phyloP scores from a whole-genome alignment of 2,329 filamentous ascomycete genomes.

The Teratosphaeria nubilosa region DNA sequence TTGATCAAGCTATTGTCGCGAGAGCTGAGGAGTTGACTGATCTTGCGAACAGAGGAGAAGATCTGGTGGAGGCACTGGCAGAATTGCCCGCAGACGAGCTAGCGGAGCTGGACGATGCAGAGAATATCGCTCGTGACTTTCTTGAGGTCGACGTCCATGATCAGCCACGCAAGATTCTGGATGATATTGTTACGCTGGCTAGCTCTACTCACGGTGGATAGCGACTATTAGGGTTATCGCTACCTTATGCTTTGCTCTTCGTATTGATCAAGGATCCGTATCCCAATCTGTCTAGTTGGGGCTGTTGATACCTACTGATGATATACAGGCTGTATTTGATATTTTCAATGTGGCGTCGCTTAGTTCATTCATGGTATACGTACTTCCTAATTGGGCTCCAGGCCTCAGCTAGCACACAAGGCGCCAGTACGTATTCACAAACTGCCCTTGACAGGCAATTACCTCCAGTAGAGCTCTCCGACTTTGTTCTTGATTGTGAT shows the following conservation, averaged over 20 bases:
- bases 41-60: conserved; percentile 60
- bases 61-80: conserved; percentile 64
- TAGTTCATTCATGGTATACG: too few relatives aligned
- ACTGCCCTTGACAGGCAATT: too few relatives aligned
- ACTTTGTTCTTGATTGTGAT: too few relatives aligned
- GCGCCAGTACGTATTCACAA: too few relatives aligned
- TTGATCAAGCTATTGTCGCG: conserved; percentile 60
- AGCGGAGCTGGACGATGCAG: conserved; percentile 56
- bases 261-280: too few relatives aligned
- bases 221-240: background rate
- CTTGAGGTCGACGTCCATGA: conserved; percentile 28
- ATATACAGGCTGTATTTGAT: too few relatives aligned
- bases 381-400: too few relatives aligned
- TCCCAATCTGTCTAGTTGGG: too few relatives aligned
- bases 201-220: background rate
- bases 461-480: too few relatives aligned
- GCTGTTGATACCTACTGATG: too few relatives aligned
- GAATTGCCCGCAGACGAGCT: conserved; percentile 55
- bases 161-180: conserved; percentile 27
- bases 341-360: too few relatives aligned
- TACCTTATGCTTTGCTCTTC: background rate
- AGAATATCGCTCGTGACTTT: conserved; percentile 35
- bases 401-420: too few relatives aligned
- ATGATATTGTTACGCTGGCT: conserved; percentile 26
- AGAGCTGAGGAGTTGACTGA: conserved; percentile 65